Evolutionary conservation across 176 grass and related monocot species (phyloP).

Genomic region (Paspalum notatum): DNA sequence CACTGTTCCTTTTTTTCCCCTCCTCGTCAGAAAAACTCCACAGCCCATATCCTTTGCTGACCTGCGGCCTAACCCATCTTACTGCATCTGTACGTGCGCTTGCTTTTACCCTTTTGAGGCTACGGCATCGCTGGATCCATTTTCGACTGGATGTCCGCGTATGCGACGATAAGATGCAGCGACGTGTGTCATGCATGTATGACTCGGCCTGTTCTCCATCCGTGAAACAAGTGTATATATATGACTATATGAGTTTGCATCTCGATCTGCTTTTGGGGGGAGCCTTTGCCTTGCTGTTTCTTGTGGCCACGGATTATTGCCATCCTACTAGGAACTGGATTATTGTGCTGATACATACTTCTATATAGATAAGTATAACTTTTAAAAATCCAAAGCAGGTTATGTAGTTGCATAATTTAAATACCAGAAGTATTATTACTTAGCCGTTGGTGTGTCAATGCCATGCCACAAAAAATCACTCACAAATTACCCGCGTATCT

Average conservation of each 20-base stretch:
- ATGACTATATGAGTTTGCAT: too few relatives aligned
- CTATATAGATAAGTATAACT: too few relatives aligned
- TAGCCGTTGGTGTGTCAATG: too few relatives aligned
- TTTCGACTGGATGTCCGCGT: neutral
- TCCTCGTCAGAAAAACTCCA: neutral
- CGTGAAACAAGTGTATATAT: neutral
- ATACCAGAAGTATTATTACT: too few relatives aligned
- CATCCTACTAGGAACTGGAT: neutral
- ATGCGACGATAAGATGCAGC: neutral
- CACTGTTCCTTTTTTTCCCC: neutral
- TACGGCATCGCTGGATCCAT: neutral
- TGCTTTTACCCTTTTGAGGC: neutral
- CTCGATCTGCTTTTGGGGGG: neutral
- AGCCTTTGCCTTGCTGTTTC: neutral
- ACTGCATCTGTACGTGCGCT: neutral
- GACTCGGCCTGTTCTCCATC: neutral
- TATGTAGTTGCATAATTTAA: too few relatives aligned
- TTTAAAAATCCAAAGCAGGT: too few relatives aligned
- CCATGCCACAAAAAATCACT: too few relatives aligned
- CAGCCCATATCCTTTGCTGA: neutral
- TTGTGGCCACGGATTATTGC: neutral
- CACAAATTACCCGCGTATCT: too few relatives aligned
- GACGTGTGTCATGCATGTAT: neutral
- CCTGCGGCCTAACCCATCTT: neutral
- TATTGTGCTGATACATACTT: too few relatives aligned